Evolutionary conservation across 2,329 filamentous ascomycete species (phyloP).

Genomic region (Didymella glomerata): DNA sequence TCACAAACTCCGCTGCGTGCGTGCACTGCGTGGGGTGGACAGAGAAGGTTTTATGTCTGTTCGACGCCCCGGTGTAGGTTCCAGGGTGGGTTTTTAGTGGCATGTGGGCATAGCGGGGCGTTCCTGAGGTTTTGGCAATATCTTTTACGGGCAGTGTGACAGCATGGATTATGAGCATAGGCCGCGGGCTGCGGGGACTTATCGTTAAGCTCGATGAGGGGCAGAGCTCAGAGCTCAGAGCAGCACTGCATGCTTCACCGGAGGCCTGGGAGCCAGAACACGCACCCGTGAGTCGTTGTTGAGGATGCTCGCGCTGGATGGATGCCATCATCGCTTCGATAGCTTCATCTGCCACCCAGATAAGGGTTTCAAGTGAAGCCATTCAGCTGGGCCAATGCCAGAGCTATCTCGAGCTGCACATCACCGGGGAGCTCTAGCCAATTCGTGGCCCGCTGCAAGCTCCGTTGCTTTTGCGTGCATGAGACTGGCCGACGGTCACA

Average conservation of each 20-base stretch:
- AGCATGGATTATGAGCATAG: constrained; percentile 13
- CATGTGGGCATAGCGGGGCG: constrained; percentile 25
- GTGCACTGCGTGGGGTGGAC: constrained; percentile 35
- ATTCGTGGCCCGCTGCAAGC: constrained; percentile 30
- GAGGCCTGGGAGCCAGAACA: constrained; percentile 5
- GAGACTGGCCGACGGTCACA: constrained; percentile 30
- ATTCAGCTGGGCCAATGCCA: constrained; percentile 9
- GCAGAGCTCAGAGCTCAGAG: constrained; percentile 12
- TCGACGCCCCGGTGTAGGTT: constrained; percentile 23
- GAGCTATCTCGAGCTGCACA: constrained; percentile 17
- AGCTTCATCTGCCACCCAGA: constrained; percentile 9
- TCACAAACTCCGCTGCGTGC: constrained; percentile 15
- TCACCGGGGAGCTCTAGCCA: constrained; percentile 37
- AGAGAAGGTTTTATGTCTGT: constrained; percentile 31
- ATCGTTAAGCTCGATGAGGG: constrained; percentile 21
- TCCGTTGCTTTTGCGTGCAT: constrained; percentile 38
- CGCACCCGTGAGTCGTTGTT: constrained; percentile 4
- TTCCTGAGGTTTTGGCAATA: constrained; percentile 28
- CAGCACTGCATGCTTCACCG: constrained; percentile 17
- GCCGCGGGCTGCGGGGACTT: constrained; percentile 21
- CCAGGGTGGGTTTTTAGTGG: constrained; percentile 10
- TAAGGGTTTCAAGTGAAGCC: constrained; percentile 11
- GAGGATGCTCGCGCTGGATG: constrained; percentile 7
- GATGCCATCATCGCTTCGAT: constrained; percentile 13
- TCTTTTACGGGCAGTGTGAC: constrained; percentile 21